Conservation (phyloP, 768 basidiomycete genomes). For the Rubroboletus pulcherrimus region DNA sequence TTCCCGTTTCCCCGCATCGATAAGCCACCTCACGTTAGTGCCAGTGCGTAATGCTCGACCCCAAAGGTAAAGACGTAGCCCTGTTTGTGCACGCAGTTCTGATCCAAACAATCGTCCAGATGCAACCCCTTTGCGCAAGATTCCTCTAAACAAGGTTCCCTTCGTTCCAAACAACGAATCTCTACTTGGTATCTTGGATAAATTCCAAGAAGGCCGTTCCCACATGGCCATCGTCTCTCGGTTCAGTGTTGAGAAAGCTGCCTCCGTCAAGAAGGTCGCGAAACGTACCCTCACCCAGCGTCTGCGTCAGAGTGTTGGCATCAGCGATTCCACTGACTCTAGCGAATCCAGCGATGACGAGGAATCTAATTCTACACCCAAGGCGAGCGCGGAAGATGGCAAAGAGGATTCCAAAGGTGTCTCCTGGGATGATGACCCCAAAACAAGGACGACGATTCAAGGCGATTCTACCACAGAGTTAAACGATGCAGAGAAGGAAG, state of each 20-base stretch:
- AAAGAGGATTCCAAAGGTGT: slow-evolving; percentile 27
- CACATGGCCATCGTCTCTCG: slow-evolving; percentile 91
- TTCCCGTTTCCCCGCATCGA: background rate
- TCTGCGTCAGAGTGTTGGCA: slow-evolving; percentile 68
- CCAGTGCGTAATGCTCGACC: slow-evolving; percentile 77
- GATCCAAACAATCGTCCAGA: slow-evolving; percentile 40
- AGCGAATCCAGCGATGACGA: slow-evolving; percentile 45
- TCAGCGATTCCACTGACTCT: slow-evolving; percentile 59
- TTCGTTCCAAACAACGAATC: slow-evolving; percentile 86
- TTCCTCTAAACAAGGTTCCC: slow-evolving; percentile 83
- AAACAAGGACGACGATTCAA: slow-evolving; percentile 29
- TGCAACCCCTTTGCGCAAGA: slow-evolving; percentile 74
- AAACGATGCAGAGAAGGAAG: slow-evolving; percentile 14
- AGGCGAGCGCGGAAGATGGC: slow-evolving; percentile 11
- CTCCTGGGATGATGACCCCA: slow-evolving; percentile 33
- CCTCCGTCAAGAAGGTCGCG: slow-evolving; percentile 80
- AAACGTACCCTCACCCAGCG: slow-evolving; percentile 79
- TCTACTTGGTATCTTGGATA: slow-evolving; percentile 79
- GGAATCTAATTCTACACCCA: slow-evolving; percentile 24
- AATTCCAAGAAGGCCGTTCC: slow-evolving; percentile 84
- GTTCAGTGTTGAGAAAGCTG: slow-evolving; percentile 66
- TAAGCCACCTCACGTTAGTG: background rate
- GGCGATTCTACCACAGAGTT: slow-evolving; percentile 22
- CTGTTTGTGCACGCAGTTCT: background rate
- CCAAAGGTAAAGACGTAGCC: slow-evolving; percentile 50